Percentiles rank a stretch among this genome's conserved stretches.
phyloP scores from a whole-genome alignment of 148 eudicot species.

The Chenopodium formosanum region DNA sequence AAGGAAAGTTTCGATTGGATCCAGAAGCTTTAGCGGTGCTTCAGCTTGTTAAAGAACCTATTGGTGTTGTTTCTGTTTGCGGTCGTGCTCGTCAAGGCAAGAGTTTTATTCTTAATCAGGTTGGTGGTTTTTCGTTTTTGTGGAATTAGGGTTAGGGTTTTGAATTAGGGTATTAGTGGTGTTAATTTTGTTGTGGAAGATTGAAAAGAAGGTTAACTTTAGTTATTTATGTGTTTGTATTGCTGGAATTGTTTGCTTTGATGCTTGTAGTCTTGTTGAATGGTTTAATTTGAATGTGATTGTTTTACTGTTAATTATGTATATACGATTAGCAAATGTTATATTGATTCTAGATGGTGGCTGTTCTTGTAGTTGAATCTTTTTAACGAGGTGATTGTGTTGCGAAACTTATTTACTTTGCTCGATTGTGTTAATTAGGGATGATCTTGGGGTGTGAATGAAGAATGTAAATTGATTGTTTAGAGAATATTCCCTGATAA shows the following conservation, averaged over 20 bases:
- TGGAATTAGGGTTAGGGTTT: slow-evolving; percentile 25
- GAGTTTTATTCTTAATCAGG: slow-evolving; percentile 88
- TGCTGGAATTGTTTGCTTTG: background rate
- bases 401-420: background rate
- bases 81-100: slow-evolving; percentile 99
- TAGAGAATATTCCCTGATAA: background rate
- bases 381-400: background rate
- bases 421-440: background rate
- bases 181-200: background rate
- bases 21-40: slow-evolving; percentile 88
- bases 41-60: slow-evolving; percentile 81
- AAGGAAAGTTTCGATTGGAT: slow-evolving; percentile 83
- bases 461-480: background rate
- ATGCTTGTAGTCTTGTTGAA: background rate
- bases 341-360: background rate
- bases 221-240: background rate
- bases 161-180: background rate
- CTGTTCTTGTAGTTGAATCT: background rate
- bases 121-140: background rate
- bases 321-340: background rate
- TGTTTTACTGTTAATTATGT: background rate
- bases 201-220: background rate
- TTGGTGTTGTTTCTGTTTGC: slow-evolving; percentile 92
- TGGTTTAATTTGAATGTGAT: background rate
- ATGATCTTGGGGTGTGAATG: background rate